Base-by-base conservation (phyloP, 2,329 filamentous ascomycete genomes). In the Hypoxylon sp. region DNA sequence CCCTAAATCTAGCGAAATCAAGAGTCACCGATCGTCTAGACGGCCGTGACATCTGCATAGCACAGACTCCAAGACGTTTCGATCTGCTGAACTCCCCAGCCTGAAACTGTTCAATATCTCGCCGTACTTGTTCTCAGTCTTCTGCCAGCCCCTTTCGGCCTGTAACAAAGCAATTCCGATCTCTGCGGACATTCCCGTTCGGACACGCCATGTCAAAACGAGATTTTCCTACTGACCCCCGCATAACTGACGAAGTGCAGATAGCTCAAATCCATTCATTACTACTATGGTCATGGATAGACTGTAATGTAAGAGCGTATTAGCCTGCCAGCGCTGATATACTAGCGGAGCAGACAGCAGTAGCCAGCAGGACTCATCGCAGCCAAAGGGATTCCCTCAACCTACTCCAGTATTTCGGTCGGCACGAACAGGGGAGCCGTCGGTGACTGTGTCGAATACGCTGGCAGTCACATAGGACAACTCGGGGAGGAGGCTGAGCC, bases 131-230 rank as follows among this genome's bases (percentile, higher is more conserved):
- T 67, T 16, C 50, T 68, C 50, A 64, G 49, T 7, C 42, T 67
- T 24, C 45, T 69, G 12, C 60, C 64, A 9, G 67, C n/a, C n/a
- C 63, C 2, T 70, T 65, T n/a, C 58, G 40, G 2, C 53, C 61
- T 24, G 60, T 46, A 7, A 30, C 26, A 71, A 30, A 44, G 18
- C 8, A 22, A n/a, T 20, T 57, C 44, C 3, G 42, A 64, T 2
- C 67, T 72, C n/a, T 30, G 52, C 12, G 9, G 44, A 4, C 70
- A 70, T 36, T 56, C 60, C 16, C 66, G 64, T 30, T 54, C 58
- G 2, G 38, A 65, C 6, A 18, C 40, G 18, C 58, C 53, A 2
- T 69, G 70, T 20, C 33, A 9, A 33, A 66, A 28, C 50, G 32
- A 33, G 42, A 63, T 14, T 22, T 28, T 30, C 32, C 48, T 14